Evolutionary conservation across 305 asterid species (phyloP).

Genomic region (Fraxinus dipetala): DNA sequence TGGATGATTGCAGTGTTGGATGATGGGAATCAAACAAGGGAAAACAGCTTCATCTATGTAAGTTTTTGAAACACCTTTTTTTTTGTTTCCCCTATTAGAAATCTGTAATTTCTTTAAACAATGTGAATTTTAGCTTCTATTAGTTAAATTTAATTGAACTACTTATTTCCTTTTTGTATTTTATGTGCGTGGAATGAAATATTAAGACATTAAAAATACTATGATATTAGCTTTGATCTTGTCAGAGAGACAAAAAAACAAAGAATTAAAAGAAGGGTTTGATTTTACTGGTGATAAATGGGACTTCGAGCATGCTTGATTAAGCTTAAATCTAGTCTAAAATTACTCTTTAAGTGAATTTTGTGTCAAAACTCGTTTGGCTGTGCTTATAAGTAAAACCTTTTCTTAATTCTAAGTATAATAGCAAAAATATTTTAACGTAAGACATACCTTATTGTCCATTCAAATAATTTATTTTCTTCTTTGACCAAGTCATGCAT

Average conservation of each 20-base stretch:
- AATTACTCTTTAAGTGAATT: neutral
- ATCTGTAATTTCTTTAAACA: neutral
- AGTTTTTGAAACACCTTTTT: conserved; percentile 26
- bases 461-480: neutral
- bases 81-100: neutral
- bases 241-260: neutral
- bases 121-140: neutral
- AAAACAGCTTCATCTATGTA: conserved; percentile 91
- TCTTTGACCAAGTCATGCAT: neutral
- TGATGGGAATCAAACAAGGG: conserved; percentile 75
- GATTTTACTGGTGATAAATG: neutral
- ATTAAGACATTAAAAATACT: neutral
- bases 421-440: neutral
- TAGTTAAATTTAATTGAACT: neutral
- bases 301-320: neutral
- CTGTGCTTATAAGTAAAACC: neutral
- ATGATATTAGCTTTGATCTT: neutral
- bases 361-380: neutral
- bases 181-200: neutral
- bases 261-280: neutral
- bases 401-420: neutral
- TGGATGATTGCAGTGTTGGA: conserved; percentile 67
- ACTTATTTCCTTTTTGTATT: neutral
- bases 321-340: neutral
- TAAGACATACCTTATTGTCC: neutral